Evolutionary conservation across 176 grass and related monocot species (phyloP).

Genomic region (Avena eriantha): DNA sequence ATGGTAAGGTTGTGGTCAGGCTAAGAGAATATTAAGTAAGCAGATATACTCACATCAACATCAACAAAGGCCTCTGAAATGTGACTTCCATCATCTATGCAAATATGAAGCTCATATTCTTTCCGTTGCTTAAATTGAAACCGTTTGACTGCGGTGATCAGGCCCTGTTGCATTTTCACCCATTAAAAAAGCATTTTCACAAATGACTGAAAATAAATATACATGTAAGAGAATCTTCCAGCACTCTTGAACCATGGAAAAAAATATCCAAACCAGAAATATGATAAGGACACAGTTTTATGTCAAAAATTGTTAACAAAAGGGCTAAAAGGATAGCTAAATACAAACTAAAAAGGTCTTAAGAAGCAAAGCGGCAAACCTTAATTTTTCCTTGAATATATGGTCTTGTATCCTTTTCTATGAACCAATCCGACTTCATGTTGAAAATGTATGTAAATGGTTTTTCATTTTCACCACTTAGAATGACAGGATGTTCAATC

Average conservation of each 20-base stretch:
- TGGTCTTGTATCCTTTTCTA: conserved; percentile 50
- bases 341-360: conserved; percentile 22
- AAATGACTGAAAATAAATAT: conserved; percentile 10
- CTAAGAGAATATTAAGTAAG: conserved; percentile 34
- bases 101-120: conserved; percentile 71
- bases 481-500: conserved; percentile 54
- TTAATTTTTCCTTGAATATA: conserved; percentile 85
- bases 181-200: conserved; percentile 24
- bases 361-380: conserved; percentile 46
- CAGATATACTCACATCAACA: conserved; percentile 55
- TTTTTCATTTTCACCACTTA: conserved; percentile 64
- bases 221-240: conserved; percentile 26
- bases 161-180: conserved; percentile 57
- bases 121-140: conserved; percentile 58
- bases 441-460: conserved; percentile 86
- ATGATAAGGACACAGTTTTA: conserved; percentile 33
- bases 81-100: conserved; percentile 89
- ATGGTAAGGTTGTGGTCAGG: conserved; percentile 3
- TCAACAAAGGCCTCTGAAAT: conserved; percentile 81
- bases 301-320: not conserved
- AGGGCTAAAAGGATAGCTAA: not conserved
- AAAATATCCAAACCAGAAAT: conserved; percentile 21
- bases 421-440: conserved; percentile 65
- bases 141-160: conserved; percentile 72
- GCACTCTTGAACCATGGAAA: not conserved